Evolutionary conservation across 2,329 filamentous ascomycete genomes (phyloP).

Genomic region (Aspergillus sp.): DNA sequence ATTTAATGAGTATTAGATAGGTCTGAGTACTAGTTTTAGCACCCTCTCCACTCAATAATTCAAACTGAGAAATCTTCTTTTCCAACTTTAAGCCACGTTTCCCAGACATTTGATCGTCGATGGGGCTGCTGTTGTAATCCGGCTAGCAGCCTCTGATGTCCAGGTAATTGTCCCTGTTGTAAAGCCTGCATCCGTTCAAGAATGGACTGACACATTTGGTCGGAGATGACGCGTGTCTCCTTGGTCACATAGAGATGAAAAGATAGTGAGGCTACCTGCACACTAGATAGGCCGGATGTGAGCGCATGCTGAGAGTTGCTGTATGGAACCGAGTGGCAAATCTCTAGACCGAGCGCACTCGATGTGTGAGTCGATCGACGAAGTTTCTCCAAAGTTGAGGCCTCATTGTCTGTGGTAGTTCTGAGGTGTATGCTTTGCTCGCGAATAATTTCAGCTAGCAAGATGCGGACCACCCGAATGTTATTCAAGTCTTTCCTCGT

Average conservation of each 20-base stretch:
- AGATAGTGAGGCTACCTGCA: background rate
- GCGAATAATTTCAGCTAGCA: background rate
- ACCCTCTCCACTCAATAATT: background rate
- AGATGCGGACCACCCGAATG: background rate
- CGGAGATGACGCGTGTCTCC: background rate
- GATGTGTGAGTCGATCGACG: background rate
- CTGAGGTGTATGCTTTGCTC: background rate
- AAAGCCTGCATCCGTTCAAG: background rate
- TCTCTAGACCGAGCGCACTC: background rate
- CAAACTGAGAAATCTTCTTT: slow-evolving; percentile 3
- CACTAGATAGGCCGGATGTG: background rate
- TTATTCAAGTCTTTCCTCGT: slow-evolving; percentile 1
- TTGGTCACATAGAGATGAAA: slow-evolving; percentile 4
- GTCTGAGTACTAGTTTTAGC: too few species aligned
- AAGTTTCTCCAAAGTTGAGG: background rate
- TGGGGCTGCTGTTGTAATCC: background rate
- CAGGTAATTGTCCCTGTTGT: background rate
- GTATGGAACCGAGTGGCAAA: background rate
- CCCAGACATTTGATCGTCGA: background rate
- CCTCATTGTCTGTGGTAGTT: background rate
- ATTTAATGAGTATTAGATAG: slow-evolving; percentile 6
- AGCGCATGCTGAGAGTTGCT: background rate
- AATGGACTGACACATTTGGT: background rate
- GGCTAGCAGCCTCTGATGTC: background rate
- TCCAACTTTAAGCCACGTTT: background rate